Evolutionary conservation across 2,329 filamentous ascomycete species (phyloP).

Genomic region (Coniella vitis): DNA sequence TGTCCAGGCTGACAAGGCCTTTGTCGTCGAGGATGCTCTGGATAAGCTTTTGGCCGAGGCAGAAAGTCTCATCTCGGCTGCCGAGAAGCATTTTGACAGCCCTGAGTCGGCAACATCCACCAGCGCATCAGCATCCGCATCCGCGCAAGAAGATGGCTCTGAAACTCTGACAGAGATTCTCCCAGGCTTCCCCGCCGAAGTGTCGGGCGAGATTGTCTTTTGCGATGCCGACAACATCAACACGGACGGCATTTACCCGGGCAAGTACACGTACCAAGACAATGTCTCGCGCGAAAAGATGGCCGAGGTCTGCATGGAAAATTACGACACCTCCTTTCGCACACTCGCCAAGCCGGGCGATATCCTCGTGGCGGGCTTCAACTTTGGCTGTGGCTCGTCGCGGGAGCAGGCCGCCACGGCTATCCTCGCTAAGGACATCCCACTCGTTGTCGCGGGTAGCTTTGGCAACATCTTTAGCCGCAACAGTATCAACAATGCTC

Average conservation of each 20-base stretch:
- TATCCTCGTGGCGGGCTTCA: constrained; percentile 79
- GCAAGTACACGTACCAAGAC: constrained; percentile 87
- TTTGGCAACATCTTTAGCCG: constrained; percentile 79
- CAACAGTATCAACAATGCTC: constrained; percentile 73
- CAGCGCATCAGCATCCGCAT: not conserved
- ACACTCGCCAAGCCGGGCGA: constrained; percentile 60
- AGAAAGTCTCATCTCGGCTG: constrained; percentile 53
- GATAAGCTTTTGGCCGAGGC: constrained; percentile 64
- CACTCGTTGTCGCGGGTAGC: constrained; percentile 71
- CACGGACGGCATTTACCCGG: constrained; percentile 89
- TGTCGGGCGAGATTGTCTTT: constrained; percentile 83
- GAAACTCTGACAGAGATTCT: constrained; percentile 12
- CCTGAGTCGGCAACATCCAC: not conserved
- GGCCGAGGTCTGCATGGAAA: constrained; percentile 87
- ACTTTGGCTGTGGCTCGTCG: constrained; percentile 78
- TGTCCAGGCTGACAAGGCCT: constrained; percentile 54
- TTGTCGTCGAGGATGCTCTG: constrained; percentile 62
- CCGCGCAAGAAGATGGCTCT: constrained; percentile 32
- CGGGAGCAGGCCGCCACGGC: constrained; percentile 86
- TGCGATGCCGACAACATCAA: constrained; percentile 77
- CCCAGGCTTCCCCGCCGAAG: constrained; percentile 77
- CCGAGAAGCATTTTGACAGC: constrained; percentile 35
- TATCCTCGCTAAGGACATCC: constrained; percentile 73
- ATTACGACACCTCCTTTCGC: constrained; percentile 74
- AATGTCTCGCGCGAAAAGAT: constrained; percentile 61